Conservation (phyloP, 2,329 filamentous ascomycete genomes). For the Cladosporium sp. region DNA sequence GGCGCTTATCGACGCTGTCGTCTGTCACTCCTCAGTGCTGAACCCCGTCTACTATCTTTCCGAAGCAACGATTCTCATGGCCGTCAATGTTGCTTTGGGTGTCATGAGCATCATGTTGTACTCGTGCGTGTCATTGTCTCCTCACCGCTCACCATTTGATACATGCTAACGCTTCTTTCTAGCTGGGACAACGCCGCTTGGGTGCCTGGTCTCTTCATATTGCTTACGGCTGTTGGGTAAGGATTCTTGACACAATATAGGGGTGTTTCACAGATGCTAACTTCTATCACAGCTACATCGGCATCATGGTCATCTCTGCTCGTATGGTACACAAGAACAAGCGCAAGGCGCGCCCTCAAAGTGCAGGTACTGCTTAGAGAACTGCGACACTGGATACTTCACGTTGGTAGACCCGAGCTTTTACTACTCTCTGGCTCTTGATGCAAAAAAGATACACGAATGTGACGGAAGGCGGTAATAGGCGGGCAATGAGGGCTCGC, state of each 20-base stretch:
- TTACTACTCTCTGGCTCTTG: too few species aligned
- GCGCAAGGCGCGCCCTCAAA: constrained; percentile 1
- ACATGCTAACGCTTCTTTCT: neutral
- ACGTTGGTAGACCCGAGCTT: too few species aligned
- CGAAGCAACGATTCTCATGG: neutral
- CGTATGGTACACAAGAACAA: constrained; percentile 1
- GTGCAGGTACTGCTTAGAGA: neutral
- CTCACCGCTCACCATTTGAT: neutral
- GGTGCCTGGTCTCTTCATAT: neutral
- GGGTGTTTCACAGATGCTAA: neutral
- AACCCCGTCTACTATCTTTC: constrained; percentile 8
- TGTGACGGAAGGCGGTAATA: too few species aligned
- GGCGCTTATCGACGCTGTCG: constrained; percentile 2
- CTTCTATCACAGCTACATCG: neutral
- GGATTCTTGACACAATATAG: neutral
- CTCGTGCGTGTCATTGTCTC: neutral
- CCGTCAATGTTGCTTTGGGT: neutral
- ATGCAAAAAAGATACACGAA: too few species aligned
- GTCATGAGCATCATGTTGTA: neutral
- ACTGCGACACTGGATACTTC: too few species aligned
- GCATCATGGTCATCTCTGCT: neutral
- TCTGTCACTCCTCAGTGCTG: constrained; percentile 4
- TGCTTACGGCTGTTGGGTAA: neutral
- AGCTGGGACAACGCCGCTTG: neutral
- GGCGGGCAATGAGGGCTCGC: too few species aligned